These are phyloP conservation scores for Malania oleifera DNA, from an alignment of 164 flowering plant species.

Conservation along the genomic window DNA sequence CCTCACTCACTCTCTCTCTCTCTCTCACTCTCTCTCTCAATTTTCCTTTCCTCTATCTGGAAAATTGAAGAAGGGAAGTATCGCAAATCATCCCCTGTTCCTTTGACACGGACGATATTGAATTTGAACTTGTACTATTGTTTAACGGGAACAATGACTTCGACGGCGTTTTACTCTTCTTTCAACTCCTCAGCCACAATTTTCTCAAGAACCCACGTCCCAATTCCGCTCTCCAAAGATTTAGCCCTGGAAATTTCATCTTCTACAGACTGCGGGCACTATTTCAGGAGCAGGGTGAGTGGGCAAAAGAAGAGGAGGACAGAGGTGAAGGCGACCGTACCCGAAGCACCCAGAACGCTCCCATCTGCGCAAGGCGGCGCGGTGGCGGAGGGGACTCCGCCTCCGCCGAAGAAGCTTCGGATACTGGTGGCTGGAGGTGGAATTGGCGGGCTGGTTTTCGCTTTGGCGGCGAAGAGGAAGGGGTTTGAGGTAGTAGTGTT, in stretches of 20 bases:
- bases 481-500: constrained; percentile 93
- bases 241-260: constrained; percentile 15
- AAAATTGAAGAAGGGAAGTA: too few species aligned
- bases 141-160: constrained; percentile 45
- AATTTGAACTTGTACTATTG: too few species aligned
- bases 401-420: constrained; percentile 39
- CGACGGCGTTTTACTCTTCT: constrained; percentile 31
- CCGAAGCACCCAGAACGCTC: constrained; percentile 14
- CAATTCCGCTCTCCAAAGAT: constrained; percentile 26
- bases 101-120: too few species aligned
- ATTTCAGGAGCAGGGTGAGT: constrained; percentile 18
- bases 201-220: constrained; percentile 40
- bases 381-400: not conserved
- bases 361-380: not conserved
- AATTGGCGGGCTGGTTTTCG: constrained; percentile 90
- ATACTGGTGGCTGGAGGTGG: constrained; percentile 94
- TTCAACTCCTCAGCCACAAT: constrained; percentile 27
- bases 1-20: not conserved
- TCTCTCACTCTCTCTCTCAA: not conserved
- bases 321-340: constrained; percentile 23
- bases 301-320: constrained; percentile 16
- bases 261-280: constrained; percentile 12
- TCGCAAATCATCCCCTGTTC: too few species aligned
- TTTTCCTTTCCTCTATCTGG: not conserved
- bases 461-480: constrained; percentile 76